Evolutionary conservation across 148 eudicot species (phyloP), one percentile per base, ranked within the genome.

Genomic region (Silene latifolia): DNA sequence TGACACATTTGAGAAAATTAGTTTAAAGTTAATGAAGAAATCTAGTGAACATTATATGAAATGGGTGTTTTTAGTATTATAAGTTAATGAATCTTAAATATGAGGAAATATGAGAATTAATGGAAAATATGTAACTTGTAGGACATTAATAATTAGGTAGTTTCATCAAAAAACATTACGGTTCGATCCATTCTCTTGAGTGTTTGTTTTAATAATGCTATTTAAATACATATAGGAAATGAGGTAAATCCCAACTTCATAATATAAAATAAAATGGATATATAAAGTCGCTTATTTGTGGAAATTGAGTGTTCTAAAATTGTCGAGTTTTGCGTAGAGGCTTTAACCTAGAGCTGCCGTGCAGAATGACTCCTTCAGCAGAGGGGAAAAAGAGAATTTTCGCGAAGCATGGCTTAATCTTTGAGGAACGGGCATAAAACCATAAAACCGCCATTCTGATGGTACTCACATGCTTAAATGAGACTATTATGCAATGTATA

Each of bases 61-160:
- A 5, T 24, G 15, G 14, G 29, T 8, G 13, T 21, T 21, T 21
- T 23, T 61, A 20, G 13, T 24, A 61, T n/a, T n/a, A 61, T 20
- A 8, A 7, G 23, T 19, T 63, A n/a, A 27, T 24, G 67, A 27
- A 35, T 1, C 6, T 64, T 64, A 29, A 64, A 64, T 25, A 17
- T 27, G 46, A 1, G 2, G 44, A 13, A 32, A 15, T 64, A 65
- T 0, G 39, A 15, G 21, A 65, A 19, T 65, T 17, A 65, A 65
- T 65, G 46, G 17, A 65, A 15, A 65, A 32, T 65, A 29, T 25
- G 29, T 63, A 63, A 63, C 67, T 63, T 63, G 67, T 13, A 24
- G 42, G 19, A 65, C 47, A 65, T 65, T 13, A 25, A 59, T 59
- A 20, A 59, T 59, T 35, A 32, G 21, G 20, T 65, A 32, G 47